Conservation (phyloP, 257 asterid genomes). For the Solanum peruvianum region DNA sequence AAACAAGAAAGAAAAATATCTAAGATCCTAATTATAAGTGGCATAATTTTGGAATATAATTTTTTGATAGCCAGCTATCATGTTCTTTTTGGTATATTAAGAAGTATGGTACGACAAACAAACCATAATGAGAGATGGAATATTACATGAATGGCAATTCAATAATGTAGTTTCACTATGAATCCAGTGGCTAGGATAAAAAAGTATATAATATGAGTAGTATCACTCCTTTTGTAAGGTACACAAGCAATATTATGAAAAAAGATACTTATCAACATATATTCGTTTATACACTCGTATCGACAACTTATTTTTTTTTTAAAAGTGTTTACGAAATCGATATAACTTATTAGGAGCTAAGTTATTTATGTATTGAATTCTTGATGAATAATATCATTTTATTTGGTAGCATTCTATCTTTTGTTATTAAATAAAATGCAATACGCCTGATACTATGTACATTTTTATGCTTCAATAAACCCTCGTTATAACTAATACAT, state of each 20-base stretch:
- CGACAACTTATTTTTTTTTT: not conserved
- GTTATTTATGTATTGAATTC: not conserved
- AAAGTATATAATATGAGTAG: not conserved
- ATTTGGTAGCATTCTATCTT: not conserved
- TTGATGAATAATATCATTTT: not conserved
- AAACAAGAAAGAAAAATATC: not conserved
- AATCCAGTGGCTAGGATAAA: constrained; percentile 12
- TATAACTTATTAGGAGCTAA: not conserved
- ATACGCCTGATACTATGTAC: not conserved
- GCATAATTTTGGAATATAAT: not conserved
- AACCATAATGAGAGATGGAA: not conserved
- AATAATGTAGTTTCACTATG: not conserved
- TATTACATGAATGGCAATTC: not conserved
- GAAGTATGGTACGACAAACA: not conserved
- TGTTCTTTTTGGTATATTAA: not conserved
- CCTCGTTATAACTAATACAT: not conserved
- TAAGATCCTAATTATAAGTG: not conserved
- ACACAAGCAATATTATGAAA: constrained; percentile 3
- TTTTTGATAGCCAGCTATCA: not conserved
- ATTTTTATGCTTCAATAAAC: not conserved
- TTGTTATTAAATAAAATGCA: not conserved
- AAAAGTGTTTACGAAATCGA: not conserved
- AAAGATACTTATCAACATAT: not conserved
- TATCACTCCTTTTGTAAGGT: not conserved
- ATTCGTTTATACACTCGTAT: not conserved